These are phyloP conservation scores for Fusarium torulosum DNA, from an alignment of 2,329 filamentous ascomycete species.

Conservation along the genomic window DNA sequence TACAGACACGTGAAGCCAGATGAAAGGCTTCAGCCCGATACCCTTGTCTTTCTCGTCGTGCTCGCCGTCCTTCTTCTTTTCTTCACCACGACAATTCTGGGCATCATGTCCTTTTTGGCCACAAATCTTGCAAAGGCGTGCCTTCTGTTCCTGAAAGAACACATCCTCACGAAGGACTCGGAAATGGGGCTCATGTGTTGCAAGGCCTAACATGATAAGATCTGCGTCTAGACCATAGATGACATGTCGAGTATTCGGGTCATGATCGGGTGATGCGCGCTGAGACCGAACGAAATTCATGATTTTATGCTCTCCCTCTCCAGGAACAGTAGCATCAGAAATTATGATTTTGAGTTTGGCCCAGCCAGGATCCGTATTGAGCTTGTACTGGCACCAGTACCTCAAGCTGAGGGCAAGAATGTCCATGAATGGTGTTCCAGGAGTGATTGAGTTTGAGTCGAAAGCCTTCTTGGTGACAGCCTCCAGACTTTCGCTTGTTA, in stretches of 20 bases:
- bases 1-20: slow-evolving; percentile 95
- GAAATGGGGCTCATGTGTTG: slow-evolving; percentile 97
- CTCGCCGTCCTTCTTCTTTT: slow-evolving; percentile 82
- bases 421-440: slow-evolving; percentile 98
- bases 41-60: slow-evolving; percentile 84
- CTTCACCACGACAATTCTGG: slow-evolving; percentile 83
- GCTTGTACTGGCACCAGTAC: slow-evolving; percentile 98
- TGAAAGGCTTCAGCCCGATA: slow-evolving; percentile 86
- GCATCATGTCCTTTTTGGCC: slow-evolving; percentile 93
- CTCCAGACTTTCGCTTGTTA: slow-evolving; percentile 71
- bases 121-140: slow-evolving; percentile 86
- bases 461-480: slow-evolving; percentile 87
- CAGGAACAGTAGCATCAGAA: slow-evolving; percentile 96
- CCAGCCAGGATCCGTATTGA: slow-evolving; percentile 97
- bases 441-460: slow-evolving; percentile 89
- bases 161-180: slow-evolving; percentile 96
- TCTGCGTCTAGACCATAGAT: slow-evolving; percentile 98
- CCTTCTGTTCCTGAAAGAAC: slow-evolving; percentile 88
- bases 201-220: slow-evolving; percentile 97
- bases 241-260: slow-evolving; percentile 97
- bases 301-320: slow-evolving; percentile 99
- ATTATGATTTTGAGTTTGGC: slow-evolving; percentile 97
- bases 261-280: slow-evolving; percentile 87
- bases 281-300: slow-evolving; percentile 98
- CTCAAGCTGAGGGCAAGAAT: slow-evolving; percentile 89